Conservation (phyloP, 2,329 filamentous ascomycete species). For the Arachnomyces sp. region DNA sequence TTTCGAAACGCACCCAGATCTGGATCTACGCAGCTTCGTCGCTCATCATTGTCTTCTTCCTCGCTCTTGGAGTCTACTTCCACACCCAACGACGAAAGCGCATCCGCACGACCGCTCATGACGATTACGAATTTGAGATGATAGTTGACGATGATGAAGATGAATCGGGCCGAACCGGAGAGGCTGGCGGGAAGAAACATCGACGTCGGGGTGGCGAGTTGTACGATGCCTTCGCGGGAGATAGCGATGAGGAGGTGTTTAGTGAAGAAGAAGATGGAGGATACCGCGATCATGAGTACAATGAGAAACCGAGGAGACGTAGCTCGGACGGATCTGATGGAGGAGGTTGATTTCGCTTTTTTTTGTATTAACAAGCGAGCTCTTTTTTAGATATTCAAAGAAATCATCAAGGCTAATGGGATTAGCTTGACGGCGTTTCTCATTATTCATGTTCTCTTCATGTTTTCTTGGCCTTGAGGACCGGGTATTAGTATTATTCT, state of each 20-base stretch:
- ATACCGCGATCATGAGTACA: constrained; percentile 39
- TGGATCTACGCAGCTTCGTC: constrained; percentile 88
- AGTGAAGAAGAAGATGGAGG: constrained; percentile 35
- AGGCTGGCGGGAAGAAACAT: constrained; percentile 42
- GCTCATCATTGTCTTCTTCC: constrained; percentile 80
- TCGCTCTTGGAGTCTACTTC: constrained; percentile 72
- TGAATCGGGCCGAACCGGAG: constrained; percentile 19
- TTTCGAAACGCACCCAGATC: constrained; percentile 75
- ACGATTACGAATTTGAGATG: constrained; percentile 91
- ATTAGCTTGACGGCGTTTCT: too few relatives aligned
- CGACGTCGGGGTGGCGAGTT: constrained; percentile 67
- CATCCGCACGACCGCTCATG: constrained; percentile 64
- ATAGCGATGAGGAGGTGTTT: constrained; percentile 58
- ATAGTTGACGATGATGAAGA: constrained; percentile 72
- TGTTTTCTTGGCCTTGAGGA: too few relatives aligned
- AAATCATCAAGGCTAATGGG: too few relatives aligned
- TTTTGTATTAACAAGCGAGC: too few relatives aligned
- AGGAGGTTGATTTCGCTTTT: background rate
- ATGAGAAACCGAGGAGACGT: constrained; percentile 34
- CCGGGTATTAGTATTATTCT: too few relatives aligned
- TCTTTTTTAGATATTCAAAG: too few relatives aligned
- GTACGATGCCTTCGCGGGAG: constrained; percentile 95
- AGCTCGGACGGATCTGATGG: constrained; percentile 13
- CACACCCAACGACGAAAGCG: constrained; percentile 71
- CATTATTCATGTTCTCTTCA: too few relatives aligned